A percentile compares a stretch with the other conserved stretches of the same genome.
phyloP scores from a whole-genome alignment of 2,329 filamentous ascomycete genomes.

The Aspergillus neotritici region DNA sequence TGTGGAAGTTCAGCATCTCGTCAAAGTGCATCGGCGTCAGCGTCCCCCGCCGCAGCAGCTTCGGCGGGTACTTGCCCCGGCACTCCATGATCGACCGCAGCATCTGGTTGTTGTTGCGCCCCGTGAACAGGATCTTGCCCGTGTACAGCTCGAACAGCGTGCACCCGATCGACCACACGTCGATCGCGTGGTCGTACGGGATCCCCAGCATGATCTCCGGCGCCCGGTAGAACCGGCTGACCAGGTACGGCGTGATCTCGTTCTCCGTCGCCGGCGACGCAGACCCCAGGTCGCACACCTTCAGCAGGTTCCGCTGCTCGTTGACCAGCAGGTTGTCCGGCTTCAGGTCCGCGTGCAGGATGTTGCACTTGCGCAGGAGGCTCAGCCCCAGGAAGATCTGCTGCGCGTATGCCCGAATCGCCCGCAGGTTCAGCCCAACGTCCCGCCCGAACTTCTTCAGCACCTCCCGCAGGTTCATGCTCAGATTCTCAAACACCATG shows the following conservation, averaged over 20 bases:
- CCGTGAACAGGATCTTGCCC: slow-evolving; percentile 93
- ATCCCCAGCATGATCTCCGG: slow-evolving; percentile 98
- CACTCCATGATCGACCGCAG: slow-evolving; percentile 93
- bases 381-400: slow-evolving; percentile 89
- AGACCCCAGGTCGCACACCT: slow-evolving; percentile 96
- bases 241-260: slow-evolving; percentile 88
- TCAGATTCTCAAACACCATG: slow-evolving; percentile 91
- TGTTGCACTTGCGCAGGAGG: slow-evolving; percentile 84
- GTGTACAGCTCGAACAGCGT: slow-evolving; percentile 96
- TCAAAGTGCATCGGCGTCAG: slow-evolving; percentile 76
- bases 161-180: slow-evolving; percentile 97
- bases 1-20: slow-evolving; percentile 75
- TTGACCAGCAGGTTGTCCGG: slow-evolving; percentile 96
- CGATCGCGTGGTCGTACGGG: slow-evolving; percentile 86
- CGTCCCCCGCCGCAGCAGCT: slow-evolving; percentile 77
- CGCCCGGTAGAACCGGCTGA: slow-evolving; percentile 94
- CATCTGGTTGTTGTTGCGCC: slow-evolving; percentile 97
- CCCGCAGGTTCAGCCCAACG: slow-evolving; percentile 81
- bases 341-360: slow-evolving; percentile 93
- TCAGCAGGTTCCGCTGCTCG: slow-evolving; percentile 74
- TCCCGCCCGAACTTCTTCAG: slow-evolving; percentile 94
- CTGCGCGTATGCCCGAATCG: slow-evolving; percentile 81
- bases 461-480: slow-evolving; percentile 87
- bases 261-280: slow-evolving; percentile 86
- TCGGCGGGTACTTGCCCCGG: slow-evolving; percentile 83